Evolutionary conservation across 2,329 filamentous ascomycete species (phyloP), one percentile per base, ranked within the genome.

Genomic region (Paraconiothyrium brasiliense): DNA sequence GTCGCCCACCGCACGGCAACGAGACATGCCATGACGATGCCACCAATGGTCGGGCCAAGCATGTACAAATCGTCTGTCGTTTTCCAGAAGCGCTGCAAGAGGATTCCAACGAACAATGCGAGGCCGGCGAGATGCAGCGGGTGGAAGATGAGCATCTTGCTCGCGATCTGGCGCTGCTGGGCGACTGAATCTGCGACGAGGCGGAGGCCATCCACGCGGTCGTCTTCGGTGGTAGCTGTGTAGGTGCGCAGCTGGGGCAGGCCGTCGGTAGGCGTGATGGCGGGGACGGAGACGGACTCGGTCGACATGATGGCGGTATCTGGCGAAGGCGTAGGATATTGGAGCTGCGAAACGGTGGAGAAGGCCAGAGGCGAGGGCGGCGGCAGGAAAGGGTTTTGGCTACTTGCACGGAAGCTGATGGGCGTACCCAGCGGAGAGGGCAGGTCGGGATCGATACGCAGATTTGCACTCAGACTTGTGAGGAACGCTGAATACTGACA

Each of bases 161-260:
- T 86, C 22, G 91, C 88, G 9, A 85, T 80, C 74, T 92, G 89
- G 64, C 90, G 88, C 82, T 95, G 93, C 79, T 97, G 90, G 39
- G 92, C 91, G 54, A 96, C 87, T 61, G 90, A 92, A 78, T 94
- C 92, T 63, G 92, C 90, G 43, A 97, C 85, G 22, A 97, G 86
- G 65, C 86, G 86, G 55, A 97, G 83, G 20, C 90, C 89, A 59
- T 88, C 84, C 65, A 88, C 80, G 73, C 90, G 88, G 75, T 93
- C 90, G 55, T 83, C 75, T 54, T 86, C 81, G 54, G 77, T 71
- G 54, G 75, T 75, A 27, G 83, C 76, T 14, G 80, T 76, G 68
- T 87, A 86, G 55, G 91, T 87, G 54, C 85, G 86, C 47, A 93
- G 85, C 9, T 88, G 85, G 6, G 89, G 84, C 61, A 85, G 78